Evolutionary conservation across 2,329 filamentous ascomycete species (phyloP).

Genomic region (Zymoseptoria ardabiliae): DNA sequence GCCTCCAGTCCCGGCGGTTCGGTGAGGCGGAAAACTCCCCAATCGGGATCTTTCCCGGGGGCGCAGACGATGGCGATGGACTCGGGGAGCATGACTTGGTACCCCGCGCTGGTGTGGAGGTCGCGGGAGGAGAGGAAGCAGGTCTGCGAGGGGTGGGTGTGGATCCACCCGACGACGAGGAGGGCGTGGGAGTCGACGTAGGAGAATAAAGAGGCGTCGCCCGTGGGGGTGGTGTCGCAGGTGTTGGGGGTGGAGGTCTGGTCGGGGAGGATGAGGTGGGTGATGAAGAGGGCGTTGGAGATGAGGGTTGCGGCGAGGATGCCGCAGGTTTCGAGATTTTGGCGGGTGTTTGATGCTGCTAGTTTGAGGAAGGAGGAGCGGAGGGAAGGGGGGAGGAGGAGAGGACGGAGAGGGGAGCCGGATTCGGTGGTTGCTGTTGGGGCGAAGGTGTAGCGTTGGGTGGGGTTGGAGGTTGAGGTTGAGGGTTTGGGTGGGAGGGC

Average conservation of each 20-base stretch:
- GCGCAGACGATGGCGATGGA: constrained; percentile 96
- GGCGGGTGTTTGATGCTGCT: constrained; percentile 67
- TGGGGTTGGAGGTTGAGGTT: constrained; percentile 30
- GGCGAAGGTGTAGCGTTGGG: constrained; percentile 64
- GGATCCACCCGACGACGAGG: constrained; percentile 90
- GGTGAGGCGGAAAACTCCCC: constrained; percentile 84
- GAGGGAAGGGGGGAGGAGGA: constrained; percentile 75
- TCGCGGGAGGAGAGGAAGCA: constrained; percentile 97
- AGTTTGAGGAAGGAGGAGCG: constrained; percentile 66
- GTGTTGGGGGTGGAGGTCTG: constrained; percentile 87
- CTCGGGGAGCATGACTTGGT: constrained; percentile 94
- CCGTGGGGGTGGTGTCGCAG: constrained; percentile 87
- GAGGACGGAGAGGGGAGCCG: constrained; percentile 73
- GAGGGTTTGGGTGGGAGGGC: constrained; percentile 26
- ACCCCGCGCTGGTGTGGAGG: constrained; percentile 85
- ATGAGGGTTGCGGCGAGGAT: constrained; percentile 86
- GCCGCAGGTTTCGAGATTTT: constrained; percentile 88
- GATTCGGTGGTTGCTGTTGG: constrained; percentile 86
- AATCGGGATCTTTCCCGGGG: constrained; percentile 70
- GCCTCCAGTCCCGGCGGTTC: constrained; percentile 83
- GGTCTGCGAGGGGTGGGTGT: constrained; percentile 92
- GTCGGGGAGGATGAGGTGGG: constrained; percentile 79
- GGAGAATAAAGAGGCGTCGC: constrained; percentile 62
- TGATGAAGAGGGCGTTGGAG: constrained; percentile 89
- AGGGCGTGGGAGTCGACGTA: constrained; percentile 81